Evolutionary conservation across 2,329 filamentous ascomycete genomes (phyloP), one percentile per base, ranked within the genome.

Genomic region (Epichloe festucae): DNA sequence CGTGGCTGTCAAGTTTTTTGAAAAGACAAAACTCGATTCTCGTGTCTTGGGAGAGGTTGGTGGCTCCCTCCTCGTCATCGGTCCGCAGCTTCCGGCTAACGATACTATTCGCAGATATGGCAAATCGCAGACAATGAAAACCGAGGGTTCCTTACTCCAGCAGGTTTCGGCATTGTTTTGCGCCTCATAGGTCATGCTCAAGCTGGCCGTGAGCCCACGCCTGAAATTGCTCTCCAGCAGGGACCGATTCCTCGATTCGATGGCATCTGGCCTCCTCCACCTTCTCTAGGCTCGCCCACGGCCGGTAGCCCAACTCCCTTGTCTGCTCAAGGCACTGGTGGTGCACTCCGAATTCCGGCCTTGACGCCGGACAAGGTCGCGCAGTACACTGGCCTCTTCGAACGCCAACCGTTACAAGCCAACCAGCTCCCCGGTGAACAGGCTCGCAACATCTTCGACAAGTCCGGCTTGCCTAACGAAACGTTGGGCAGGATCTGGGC

Each of bases 81-180:
- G 11, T 21, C 34, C 10, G 39, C 39, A 11, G 35, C 39, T 27
- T 48, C 41, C 49, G 48, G 50, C 53, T 56, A 43, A 56, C 51
- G 23, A 36, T 46, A 19, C 21, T 23, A 41, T 42, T 27, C 50
- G 31, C 68, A 95, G 87, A 97, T 98, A 77, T 98, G 93, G 93
- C 91, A 97, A 72, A 93, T 98, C 67, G 91, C 93, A 59, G 93
- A 98, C 72, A 89, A 81, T 58, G 91, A 97, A 73, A 98, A 98
- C 73, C 82, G 90, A 57, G 93, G 93, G 49, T 86, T 97, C 59
- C 75, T 98, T 59, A 96, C 90, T 36, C 89, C 89, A 19, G 81
- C 89, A 42, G 93, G 91, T 65, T 98, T 98, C 71, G 88, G 90
- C 55, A 81, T 95, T 65, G 93, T 95, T 53, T 72, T 98, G 65